Conservation (phyloP, 2,329 filamentous ascomycete genomes). For the Claviceps fusiformis region DNA sequence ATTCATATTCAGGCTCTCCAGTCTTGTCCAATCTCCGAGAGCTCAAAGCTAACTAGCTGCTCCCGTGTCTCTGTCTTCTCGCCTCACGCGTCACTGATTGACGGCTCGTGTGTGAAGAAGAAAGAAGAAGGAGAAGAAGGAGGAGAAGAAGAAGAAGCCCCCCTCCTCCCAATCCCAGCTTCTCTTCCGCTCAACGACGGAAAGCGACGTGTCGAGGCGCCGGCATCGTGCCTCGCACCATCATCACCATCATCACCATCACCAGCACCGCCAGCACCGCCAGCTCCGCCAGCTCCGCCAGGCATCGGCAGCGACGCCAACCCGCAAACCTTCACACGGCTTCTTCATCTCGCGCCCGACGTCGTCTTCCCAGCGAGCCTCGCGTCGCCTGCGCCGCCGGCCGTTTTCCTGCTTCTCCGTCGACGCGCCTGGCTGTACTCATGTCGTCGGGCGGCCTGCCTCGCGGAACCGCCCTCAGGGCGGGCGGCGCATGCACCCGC, state of each 20-base stretch:
- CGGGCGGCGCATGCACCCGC: slow-evolving; percentile 47
- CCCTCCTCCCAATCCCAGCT: background rate
- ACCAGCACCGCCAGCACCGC: background rate
- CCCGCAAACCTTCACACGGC: background rate
- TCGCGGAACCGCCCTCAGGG: slow-evolving; percentile 45
- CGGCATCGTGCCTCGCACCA: slow-evolving; percentile 3
- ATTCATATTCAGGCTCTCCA: too few species aligned
- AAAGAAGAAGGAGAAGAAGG: background rate
- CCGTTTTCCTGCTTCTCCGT: background rate
- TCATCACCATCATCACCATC: slow-evolving; percentile 1
- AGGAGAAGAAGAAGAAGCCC: background rate
- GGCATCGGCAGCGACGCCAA: background rate
- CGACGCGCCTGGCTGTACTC: slow-evolving; percentile 2
- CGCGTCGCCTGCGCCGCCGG: background rate
- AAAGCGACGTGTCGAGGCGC: background rate
- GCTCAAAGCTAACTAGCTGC: background rate
- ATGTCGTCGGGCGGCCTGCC: slow-evolving; percentile 36
- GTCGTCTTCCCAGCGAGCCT: background rate
- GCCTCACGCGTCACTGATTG: slow-evolving; percentile 3
- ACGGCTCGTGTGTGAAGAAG: too few species aligned
- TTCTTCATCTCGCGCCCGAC: slow-evolving; percentile 1
- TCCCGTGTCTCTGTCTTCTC: background rate
- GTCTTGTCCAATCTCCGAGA: background rate
- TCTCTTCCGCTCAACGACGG: slow-evolving; percentile 3
- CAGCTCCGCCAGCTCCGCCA: slow-evolving; percentile 2